These are phyloP conservation scores for Cyclotella baltica DNA, from an alignment of 108 stramenopile genomes.

Conservation along the genomic window DNA sequence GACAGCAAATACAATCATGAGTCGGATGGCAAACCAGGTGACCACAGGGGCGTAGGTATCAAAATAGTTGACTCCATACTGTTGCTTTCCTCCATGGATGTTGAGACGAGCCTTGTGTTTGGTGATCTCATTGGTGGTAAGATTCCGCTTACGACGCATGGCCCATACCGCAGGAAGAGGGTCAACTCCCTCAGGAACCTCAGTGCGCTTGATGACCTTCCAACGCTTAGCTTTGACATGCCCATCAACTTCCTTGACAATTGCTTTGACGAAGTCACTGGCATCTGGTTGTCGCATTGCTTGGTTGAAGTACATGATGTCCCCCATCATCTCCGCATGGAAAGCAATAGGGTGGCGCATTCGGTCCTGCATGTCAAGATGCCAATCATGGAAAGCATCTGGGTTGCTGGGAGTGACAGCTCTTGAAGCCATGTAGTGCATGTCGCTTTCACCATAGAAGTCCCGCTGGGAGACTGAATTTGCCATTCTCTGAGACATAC, in stretches of 20 bases:
- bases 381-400: slow-evolving; percentile 13
- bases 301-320: not conserved
- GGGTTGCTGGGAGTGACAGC: not conserved
- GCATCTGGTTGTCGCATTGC: too few relatives aligned
- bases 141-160: slow-evolving; percentile 29
- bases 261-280: slow-evolving; percentile 14
- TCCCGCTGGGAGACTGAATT: not conserved
- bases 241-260: slow-evolving; percentile 23
- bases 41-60: slow-evolving; percentile 32
- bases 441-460: slow-evolving; percentile 6
- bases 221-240: slow-evolving; percentile 13
- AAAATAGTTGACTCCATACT: slow-evolving; percentile 14
- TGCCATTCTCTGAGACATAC: not conserved
- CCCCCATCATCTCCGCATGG: too few relatives aligned
- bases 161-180: slow-evolving; percentile 32
- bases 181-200: slow-evolving; percentile 17
- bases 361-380: slow-evolving; percentile 21
- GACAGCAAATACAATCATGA: slow-evolving; percentile 24
- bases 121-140: slow-evolving; percentile 35
- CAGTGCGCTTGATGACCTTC: slow-evolving; percentile 11
- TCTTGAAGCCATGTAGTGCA: slow-evolving; percentile 16
- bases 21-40: slow-evolving; percentile 33
- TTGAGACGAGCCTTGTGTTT: slow-evolving; percentile 45
- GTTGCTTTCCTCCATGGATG: slow-evolving; percentile 28
- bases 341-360: too few relatives aligned